phyloP scores from a whole-genome alignment of 345 rosid species.

The Kernera saxatilis region DNA sequence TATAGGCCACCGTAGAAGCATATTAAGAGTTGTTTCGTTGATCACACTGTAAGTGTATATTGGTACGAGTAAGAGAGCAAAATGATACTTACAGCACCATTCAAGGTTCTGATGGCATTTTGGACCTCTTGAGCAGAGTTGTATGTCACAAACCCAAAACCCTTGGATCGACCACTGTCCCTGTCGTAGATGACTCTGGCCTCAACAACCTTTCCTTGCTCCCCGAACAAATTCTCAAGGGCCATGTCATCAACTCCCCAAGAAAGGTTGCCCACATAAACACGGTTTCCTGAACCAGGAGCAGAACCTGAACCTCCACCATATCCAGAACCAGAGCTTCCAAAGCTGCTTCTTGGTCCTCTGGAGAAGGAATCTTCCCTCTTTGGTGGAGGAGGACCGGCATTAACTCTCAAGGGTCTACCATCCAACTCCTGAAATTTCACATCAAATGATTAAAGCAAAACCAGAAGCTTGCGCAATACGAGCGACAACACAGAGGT shows the following conservation, averaged over 20 bases:
- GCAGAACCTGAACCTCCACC: constrained; percentile 21
- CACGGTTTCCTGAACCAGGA: constrained; percentile 46
- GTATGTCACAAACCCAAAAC: constrained; percentile 91
- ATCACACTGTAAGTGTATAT: background rate
- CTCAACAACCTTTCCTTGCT: constrained; percentile 80
- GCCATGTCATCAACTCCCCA: constrained; percentile 92
- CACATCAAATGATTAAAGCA: background rate
- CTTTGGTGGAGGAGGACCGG: constrained; percentile 77
- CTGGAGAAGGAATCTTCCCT: constrained; percentile 49
- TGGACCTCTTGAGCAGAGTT: constrained; percentile 72
- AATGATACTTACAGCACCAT: constrained; percentile 69
- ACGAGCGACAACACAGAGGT: background rate
- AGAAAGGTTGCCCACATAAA: constrained; percentile 83
- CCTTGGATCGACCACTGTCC: constrained; percentile 93
- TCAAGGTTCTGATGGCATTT: constrained; percentile 59
- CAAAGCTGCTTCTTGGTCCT: constrained; percentile 32
- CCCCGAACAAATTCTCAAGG: constrained; percentile 76
- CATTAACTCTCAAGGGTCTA: constrained; percentile 75
- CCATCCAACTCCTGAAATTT: constrained; percentile 78
- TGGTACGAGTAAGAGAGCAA: background rate
- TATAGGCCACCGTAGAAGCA: constrained; percentile 22
- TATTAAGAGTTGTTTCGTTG: background rate
- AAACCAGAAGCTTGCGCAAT: background rate
- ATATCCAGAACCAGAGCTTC: constrained; percentile 28
- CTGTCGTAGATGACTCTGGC: constrained; percentile 92